Conservation (phyloP, 2,329 filamentous ascomycete species). For the Curvularia hawaiiensis region DNA sequence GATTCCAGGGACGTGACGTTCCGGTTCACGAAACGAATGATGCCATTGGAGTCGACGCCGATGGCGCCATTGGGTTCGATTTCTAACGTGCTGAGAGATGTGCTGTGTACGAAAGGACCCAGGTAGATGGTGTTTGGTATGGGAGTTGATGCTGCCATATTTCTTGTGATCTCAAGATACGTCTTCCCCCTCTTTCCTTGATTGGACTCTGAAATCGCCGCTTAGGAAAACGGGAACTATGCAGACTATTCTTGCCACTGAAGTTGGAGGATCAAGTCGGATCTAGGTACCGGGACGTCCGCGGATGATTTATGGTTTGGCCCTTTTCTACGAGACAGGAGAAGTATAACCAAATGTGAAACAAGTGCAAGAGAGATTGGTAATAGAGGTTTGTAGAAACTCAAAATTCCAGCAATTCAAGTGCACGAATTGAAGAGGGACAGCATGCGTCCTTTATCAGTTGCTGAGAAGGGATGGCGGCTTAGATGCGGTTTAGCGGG, state of each 20-base stretch:
- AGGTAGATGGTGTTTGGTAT: constrained; percentile 56
- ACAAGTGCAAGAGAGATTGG: neutral
- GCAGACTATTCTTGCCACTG: neutral
- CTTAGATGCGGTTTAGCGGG: constrained; percentile 17
- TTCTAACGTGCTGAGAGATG: constrained; percentile 55
- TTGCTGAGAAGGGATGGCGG: constrained; percentile 10
- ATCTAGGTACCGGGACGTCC: neutral
- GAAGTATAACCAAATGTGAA: neutral
- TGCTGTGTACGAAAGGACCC: constrained; percentile 67
- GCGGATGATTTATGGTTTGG: neutral
- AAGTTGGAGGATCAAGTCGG: neutral
- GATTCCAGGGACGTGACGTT: constrained; percentile 30
- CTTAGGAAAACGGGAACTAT: neutral
- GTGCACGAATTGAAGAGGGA: neutral
- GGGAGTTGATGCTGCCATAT: constrained; percentile 38
- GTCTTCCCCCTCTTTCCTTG: neutral
- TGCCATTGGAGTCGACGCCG: constrained; percentile 59
- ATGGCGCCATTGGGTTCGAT: constrained; percentile 54
- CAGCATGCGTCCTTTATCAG: constrained; percentile 21
- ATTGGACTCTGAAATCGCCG: neutral
- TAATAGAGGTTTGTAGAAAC: neutral
- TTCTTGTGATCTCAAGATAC: constrained; percentile 15
- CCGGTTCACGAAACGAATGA: constrained; percentile 55
- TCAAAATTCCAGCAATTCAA: neutral
- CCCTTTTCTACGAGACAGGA: neutral